Conservation (phyloP, 148 eudicot species). For the Silene latifolia region DNA sequence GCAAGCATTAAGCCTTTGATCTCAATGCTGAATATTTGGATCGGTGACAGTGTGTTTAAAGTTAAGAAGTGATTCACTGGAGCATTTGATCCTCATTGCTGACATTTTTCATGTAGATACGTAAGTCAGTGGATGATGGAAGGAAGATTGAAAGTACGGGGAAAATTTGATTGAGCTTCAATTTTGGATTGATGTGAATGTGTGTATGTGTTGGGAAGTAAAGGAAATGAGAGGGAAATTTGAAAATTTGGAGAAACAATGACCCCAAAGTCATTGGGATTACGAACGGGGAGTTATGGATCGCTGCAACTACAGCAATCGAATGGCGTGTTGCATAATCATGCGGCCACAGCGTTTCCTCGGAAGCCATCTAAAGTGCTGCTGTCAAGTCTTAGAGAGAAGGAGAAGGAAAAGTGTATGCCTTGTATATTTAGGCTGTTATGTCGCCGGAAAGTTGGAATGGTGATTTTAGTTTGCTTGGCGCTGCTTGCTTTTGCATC, state of each 20-base stretch:
- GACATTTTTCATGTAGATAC: constrained; percentile 9
- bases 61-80: background rate
- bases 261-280: constrained; percentile 78
- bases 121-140: constrained; percentile 6
- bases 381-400: constrained; percentile 62
- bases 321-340: constrained; percentile 56
- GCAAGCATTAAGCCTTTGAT: too few species aligned
- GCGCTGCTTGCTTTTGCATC: constrained; percentile 57
- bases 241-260: constrained; percentile 61
- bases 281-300: constrained; percentile 65
- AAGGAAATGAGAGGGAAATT: constrained; percentile 54
- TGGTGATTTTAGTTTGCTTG: constrained; percentile 63
- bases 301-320: constrained; percentile 56
- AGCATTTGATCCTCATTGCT: constrained; percentile 17
- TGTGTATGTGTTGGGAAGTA: constrained; percentile 12
- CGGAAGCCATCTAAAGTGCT: constrained; percentile 58
- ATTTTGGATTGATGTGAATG: constrained; percentile 16
- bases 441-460: constrained; percentile 58
- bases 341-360: constrained; percentile 32
- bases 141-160: background rate
- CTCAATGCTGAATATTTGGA: too few species aligned
- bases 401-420: constrained; percentile 74
- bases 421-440: constrained; percentile 45
- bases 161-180: background rate
- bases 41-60: background rate